Percentiles rank a stretch among this genome's conserved stretches.
Conservation (phyloP, 2,329 filamentous ascomycete species). For the Xylariaceae sp. region DNA sequence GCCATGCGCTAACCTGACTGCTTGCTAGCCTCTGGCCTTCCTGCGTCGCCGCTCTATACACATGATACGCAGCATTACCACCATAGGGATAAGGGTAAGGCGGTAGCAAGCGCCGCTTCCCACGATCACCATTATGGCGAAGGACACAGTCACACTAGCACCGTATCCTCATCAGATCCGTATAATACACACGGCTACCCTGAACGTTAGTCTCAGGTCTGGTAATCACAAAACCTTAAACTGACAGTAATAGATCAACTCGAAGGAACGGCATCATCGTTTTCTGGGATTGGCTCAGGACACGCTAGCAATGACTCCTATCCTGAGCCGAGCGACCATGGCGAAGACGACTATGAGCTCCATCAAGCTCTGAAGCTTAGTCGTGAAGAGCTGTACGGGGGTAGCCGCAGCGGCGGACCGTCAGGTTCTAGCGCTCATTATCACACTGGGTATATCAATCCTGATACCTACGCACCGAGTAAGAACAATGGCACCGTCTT, state of each 20-base stretch:
- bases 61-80: constrained; percentile 24
- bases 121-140: constrained; percentile 9
- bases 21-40: constrained; percentile 13
- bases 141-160: constrained; percentile 12
- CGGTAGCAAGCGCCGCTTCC: constrained; percentile 6
- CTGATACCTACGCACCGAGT: constrained; percentile 35
- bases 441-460: constrained; percentile 25
- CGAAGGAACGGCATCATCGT: background rate
- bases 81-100: constrained; percentile 32
- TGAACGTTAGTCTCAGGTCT: constrained; percentile 13
- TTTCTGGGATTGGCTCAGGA: background rate
- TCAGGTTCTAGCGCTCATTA: constrained; percentile 31
- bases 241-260: constrained; percentile 13
- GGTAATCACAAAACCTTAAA: background rate
- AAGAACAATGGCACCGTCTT: background rate
- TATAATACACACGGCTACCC: constrained; percentile 21
- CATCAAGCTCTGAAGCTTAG: constrained; percentile 32
- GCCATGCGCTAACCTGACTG: constrained; percentile 8
- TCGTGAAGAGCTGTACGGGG: constrained; percentile 30
- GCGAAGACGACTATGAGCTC: constrained; percentile 27
- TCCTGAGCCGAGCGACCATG: constrained; percentile 13
- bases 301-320: constrained; percentile 20
- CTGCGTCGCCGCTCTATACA: constrained; percentile 33
- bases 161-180: constrained; percentile 9
- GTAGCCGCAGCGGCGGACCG: constrained; percentile 23